Evolutionary conservation across 2,329 filamentous ascomycete genomes (phyloP).

Genomic region (Neonectria ditissima): DNA sequence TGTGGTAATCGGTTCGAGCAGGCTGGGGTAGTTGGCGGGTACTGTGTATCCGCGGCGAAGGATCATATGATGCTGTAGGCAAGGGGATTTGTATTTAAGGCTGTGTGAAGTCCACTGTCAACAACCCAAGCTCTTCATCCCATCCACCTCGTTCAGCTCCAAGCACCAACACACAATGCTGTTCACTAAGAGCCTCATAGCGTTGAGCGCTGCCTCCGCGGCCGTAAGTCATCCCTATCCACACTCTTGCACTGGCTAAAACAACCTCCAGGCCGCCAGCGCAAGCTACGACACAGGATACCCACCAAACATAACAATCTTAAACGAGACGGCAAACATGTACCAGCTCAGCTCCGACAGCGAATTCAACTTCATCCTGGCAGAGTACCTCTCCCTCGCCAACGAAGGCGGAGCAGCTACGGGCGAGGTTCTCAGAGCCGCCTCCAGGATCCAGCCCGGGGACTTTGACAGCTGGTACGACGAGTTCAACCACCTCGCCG

Average conservation of each 20-base stretch:
- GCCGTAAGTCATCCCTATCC: background rate
- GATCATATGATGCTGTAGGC: background rate
- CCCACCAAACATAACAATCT: constrained; percentile 16
- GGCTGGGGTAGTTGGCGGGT: background rate
- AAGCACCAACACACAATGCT: background rate
- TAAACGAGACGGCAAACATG: constrained; percentile 29
- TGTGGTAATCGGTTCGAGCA: too few relatives aligned
- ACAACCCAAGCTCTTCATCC: background rate
- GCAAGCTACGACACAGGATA: background rate
- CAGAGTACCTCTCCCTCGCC: constrained; percentile 29
- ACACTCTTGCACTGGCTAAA: background rate
- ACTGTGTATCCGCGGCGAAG: background rate
- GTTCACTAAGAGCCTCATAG: background rate
- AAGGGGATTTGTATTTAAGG: background rate
- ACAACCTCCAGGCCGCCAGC: background rate
- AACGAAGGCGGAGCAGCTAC: constrained; percentile 30
- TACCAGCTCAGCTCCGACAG: constrained; percentile 27
- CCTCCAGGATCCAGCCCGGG: constrained; percentile 20
- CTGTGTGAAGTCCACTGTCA: background rate
- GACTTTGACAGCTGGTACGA: constrained; percentile 24
- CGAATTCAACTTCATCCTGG: constrained; percentile 34
- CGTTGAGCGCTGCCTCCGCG: background rate
- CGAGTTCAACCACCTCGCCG: constrained; percentile 21
- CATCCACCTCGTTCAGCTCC: background rate
- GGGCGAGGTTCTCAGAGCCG: constrained; percentile 26